Conservation (phyloP, 495 filamentous ascomycete genomes). For the Neurospora tetraspora region DNA sequence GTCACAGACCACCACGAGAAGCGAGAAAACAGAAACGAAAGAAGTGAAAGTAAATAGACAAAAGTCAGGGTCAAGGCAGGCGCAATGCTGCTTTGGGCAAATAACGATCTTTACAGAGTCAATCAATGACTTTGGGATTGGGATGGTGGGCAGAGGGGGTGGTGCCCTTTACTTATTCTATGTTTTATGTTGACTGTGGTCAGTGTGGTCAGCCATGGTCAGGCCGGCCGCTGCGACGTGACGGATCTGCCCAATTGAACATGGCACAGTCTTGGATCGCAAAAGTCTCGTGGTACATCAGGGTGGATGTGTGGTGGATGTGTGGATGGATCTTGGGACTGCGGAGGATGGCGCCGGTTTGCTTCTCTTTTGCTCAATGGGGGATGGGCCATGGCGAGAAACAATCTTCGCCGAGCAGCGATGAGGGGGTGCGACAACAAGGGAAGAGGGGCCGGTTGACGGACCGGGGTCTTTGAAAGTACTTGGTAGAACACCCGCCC, state of each 20-base stretch:
- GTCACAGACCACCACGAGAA: constrained; percentile 2
- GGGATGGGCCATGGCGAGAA: background rate
- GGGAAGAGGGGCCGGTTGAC: constrained; percentile 12
- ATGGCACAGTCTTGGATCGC: constrained; percentile 8
- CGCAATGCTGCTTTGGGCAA: constrained; percentile 19
- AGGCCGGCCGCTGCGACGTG: constrained; percentile 11
- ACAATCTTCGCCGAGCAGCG: constrained; percentile 9
- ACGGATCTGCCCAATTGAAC: constrained; percentile 16
- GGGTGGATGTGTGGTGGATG: constrained; percentile 16
- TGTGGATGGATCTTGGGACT: constrained; percentile 12
- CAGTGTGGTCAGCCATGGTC: constrained; percentile 4
- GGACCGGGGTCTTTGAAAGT: constrained; percentile 16
- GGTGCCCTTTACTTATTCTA: constrained; percentile 14
- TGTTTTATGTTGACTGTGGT: constrained; percentile 16
- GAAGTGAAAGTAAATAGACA: background rate
- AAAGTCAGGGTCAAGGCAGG: constrained; percentile 9
- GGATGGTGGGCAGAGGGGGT: constrained; percentile 15
- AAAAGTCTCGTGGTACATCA: constrained; percentile 17
- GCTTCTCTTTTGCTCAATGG: background rate
- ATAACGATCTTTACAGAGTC: constrained; percentile 10
- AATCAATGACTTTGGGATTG: constrained; percentile 14
- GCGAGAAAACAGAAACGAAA: background rate
- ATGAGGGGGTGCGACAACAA: constrained; percentile 14
- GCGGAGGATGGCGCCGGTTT: background rate
- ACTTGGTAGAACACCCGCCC: constrained; percentile 10